These are phyloP conservation scores for Mycena alexandri DNA, from an alignment of 768 basidiomycete species.

Conservation along the genomic window DNA sequence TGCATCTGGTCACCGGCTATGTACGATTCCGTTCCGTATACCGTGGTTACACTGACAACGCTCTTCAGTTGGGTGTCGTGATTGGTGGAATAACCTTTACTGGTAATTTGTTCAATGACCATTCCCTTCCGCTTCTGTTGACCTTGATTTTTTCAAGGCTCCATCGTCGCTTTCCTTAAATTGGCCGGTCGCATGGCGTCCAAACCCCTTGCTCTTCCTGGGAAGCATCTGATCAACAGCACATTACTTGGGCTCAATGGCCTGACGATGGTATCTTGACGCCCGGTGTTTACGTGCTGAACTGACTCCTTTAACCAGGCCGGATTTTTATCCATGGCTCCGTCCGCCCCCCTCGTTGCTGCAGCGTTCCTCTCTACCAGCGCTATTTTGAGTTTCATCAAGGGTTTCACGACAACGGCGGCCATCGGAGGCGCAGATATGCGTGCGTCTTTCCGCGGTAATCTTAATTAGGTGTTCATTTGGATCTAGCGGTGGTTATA, in stretches of 20 bases:
- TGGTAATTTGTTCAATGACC: slow-evolving; percentile 41
- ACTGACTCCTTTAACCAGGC: slow-evolving; percentile 45
- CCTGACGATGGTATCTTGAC: slow-evolving; percentile 63
- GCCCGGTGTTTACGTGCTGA: background rate
- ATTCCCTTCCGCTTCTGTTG: background rate
- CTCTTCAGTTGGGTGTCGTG: slow-evolving; percentile 30
- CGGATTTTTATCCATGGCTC: slow-evolving; percentile 79
- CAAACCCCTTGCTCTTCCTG: slow-evolving; percentile 78
- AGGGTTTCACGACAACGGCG: slow-evolving; percentile 89
- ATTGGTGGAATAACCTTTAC: slow-evolving; percentile 88
- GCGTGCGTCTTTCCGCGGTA: slow-evolving; percentile 61
- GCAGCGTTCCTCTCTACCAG: slow-evolving; percentile 84
- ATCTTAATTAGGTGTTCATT: slow-evolving; percentile 25
- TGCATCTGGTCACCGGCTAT: slow-evolving; percentile 89
- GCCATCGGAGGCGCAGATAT: slow-evolving; percentile 96
- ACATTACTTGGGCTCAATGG: slow-evolving; percentile 80
- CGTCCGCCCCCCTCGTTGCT: slow-evolving; percentile 78
- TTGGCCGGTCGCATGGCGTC: slow-evolving; percentile 87
- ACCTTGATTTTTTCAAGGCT: slow-evolving; percentile 49
- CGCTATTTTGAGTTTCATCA: slow-evolving; percentile 82
- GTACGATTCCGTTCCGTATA: slow-evolving; percentile 72
- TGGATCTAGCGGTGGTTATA: slow-evolving; percentile 80
- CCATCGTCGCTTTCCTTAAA: slow-evolving; percentile 91
- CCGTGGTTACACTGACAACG: background rate
- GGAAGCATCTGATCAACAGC: slow-evolving; percentile 80